A percentile compares a stretch with the other conserved stretches of the same genome.
Evolutionary conservation across 164 flowering plant species (phyloP).

Genomic region (Macadamia tetraphylla): DNA sequence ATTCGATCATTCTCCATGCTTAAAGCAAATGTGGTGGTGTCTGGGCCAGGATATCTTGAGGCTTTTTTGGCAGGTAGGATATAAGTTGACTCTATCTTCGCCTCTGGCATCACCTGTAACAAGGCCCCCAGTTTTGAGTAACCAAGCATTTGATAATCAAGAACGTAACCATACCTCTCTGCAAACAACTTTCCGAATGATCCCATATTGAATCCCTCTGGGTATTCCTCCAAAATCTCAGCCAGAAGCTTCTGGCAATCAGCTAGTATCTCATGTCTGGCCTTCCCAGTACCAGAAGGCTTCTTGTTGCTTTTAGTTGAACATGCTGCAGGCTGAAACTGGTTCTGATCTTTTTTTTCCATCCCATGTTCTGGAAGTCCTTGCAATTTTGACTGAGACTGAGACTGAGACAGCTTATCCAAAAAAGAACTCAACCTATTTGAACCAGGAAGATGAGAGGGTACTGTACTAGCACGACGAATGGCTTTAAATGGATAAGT

Average conservation of each 20-base stretch:
- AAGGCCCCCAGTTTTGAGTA: conserved; percentile 37
- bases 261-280: conserved; percentile 36
- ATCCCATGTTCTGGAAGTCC: conserved; percentile 13
- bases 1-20: conserved; percentile 1
- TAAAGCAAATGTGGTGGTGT: neutral
- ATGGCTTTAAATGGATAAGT: conserved; percentile 41
- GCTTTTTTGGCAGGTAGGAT: conserved; percentile 28
- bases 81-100: conserved; percentile 31
- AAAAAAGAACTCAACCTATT: conserved; percentile 50
- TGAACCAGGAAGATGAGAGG: conserved; percentile 18
- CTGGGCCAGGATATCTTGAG: neutral
- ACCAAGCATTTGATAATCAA: neutral
- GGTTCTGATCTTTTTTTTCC: conserved; percentile 17
- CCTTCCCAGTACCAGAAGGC: conserved; percentile 22
- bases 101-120: conserved; percentile 52
- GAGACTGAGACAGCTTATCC: conserved; percentile 8
- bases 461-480: conserved; percentile 11
- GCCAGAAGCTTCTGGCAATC: conserved; percentile 54
- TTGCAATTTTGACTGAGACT: conserved; percentile 15
- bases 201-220: conserved; percentile 40
- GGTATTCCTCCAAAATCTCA: conserved; percentile 32
- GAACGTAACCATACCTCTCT: conserved; percentile 29
- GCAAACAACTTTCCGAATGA: conserved; percentile 35
- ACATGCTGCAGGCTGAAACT: conserved; percentile 20
- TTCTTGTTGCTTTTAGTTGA: conserved; percentile 10